Conservation (phyloP, 2,329 filamentous ascomycete species). For the Chrysosporium queenslandicum region DNA sequence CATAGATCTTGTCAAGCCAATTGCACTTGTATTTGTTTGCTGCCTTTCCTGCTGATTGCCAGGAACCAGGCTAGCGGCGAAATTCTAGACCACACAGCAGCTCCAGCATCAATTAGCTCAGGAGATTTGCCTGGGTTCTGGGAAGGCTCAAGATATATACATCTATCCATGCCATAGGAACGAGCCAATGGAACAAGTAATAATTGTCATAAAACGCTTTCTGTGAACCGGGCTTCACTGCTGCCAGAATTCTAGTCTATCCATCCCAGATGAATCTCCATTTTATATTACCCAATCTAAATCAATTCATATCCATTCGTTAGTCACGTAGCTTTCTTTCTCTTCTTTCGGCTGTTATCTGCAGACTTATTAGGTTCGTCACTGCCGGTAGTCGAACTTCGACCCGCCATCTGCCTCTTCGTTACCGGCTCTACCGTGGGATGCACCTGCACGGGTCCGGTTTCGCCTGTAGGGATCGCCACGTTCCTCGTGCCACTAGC, state of each 20-base stretch:
- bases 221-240: too few relatives aligned
- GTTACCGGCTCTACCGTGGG: not conserved
- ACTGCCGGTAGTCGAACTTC: not conserved
- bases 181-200: not conserved
- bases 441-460: not conserved
- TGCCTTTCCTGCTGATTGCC: not conserved
- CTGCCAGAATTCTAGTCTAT: not conserved
- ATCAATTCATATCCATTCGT: not conserved
- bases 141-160: not conserved
- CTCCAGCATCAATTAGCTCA: not conserved
- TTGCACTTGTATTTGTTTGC: not conserved
- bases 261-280: too few relatives aligned
- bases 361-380: not conserved
- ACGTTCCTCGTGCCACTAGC: not conserved
- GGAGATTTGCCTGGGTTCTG: not conserved
- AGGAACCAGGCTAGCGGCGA: constrained; percentile 1
- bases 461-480: not conserved
- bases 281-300: too few relatives aligned
- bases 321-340: not conserved
- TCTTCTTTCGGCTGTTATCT: not conserved
- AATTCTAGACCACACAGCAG: not conserved
- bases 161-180: not conserved
- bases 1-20: not conserved
- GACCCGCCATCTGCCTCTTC: constrained; percentile 5
- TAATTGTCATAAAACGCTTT: not conserved